Conservation (phyloP, 164 flowering plant genomes). For the Dillenia turbinata region DNA sequence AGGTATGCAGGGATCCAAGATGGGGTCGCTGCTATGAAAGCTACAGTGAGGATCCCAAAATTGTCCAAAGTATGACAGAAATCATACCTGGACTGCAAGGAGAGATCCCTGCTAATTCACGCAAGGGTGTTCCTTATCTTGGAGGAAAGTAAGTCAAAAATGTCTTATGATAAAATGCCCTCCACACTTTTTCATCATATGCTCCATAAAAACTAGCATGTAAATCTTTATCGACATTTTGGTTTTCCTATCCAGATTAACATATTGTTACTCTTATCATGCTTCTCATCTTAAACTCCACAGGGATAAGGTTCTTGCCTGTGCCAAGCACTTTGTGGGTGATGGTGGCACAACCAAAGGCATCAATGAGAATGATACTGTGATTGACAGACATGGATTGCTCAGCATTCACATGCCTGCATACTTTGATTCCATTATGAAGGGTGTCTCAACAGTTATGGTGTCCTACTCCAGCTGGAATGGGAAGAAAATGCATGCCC, state of each 20-base stretch:
- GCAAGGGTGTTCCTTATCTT: constrained; percentile 39
- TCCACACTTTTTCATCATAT: not conserved
- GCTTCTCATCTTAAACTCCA: not conserved
- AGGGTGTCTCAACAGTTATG: constrained; percentile 37
- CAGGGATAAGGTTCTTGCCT: constrained; percentile 31
- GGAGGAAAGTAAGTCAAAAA: constrained; percentile 39
- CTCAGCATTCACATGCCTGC: constrained; percentile 30
- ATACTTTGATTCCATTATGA: constrained; percentile 17
- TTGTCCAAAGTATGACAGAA: constrained; percentile 50
- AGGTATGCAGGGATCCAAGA: constrained; percentile 71
- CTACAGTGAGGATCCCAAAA: constrained; percentile 46
- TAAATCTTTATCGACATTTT: no score
- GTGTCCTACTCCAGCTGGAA: constrained; percentile 37
- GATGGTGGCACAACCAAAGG: constrained; percentile 39
- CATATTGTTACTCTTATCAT: no score
- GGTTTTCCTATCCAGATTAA: no score
- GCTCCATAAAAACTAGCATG: not conserved
- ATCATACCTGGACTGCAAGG: constrained; percentile 57
- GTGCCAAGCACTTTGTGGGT: constrained; percentile 46
- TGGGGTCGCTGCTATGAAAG: constrained; percentile 70
- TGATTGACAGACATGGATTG: constrained; percentile 16
- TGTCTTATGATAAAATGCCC: no score
- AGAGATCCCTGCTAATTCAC: constrained; percentile 13
- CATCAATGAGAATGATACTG: constrained; percentile 26
- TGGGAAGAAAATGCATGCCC: constrained; percentile 28